Evolutionary conservation across 257 asterid genomes (phyloP), one percentile per base, ranked within the genome.

Genomic region (Fraxinus anomala): DNA sequence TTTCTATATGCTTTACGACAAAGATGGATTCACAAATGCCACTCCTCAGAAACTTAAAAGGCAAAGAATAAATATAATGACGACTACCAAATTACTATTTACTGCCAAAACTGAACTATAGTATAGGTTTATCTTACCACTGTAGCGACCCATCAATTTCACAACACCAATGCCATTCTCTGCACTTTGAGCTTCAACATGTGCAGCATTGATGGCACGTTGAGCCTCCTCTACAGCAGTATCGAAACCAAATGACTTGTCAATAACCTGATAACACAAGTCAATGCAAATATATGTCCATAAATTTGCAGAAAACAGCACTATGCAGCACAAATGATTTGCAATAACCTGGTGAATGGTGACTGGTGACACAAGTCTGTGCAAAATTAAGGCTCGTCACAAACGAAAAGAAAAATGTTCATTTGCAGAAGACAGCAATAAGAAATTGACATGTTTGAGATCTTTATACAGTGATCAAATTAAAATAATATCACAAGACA

Each of bases 181-280:
- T 72, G 92, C 89, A 84, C 96, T 91, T 84, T 84, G 86, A 76
- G 96, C 96, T 83, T 91, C 96, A 78, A 91, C 96, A 72, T 91
- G 96, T 69, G 96, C 96, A 59, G 96, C 96, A 85, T 87, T 89
- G 72, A 91, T 91, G 83, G 96, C 96, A 6, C 96, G 96, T 81
- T 91, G 96, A 75, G 96, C 96, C 88, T 90, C 96, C 93, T 90
- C 96, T 40, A 90, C 96, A 83, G 96, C 93, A 77, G 96, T 85
- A 81, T 91, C 96, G 80, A 91, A 91, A 79, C 96, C 96, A 85
- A 91, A 91, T 80, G 96, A 91, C 83, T 68, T 89, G 89, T 91
- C 96, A 83, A 91, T 91, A 72, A 91, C 89, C 96, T 90, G 91
- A 82, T 76, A 77, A 70, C 68, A 84, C 74, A 76, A 78, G 56